A percentile compares a stretch with the other conserved stretches of the same genome.
These are phyloP conservation scores for Diospyros lotus DNA, from an alignment of 148 eudicot genomes.

Conservation along the genomic window DNA sequence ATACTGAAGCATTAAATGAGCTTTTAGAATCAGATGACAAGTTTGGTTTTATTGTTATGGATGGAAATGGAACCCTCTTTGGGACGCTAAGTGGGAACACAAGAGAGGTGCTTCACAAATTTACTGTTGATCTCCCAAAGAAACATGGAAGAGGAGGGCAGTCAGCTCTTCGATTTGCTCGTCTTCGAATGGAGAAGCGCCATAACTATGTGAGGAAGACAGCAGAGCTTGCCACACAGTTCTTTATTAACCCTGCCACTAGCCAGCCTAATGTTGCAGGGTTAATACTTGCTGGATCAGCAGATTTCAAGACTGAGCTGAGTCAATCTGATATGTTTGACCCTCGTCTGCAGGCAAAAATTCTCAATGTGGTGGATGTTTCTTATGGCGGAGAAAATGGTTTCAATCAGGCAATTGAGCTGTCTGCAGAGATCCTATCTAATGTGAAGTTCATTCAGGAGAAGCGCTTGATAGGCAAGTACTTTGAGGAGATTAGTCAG, in stretches of 20 bases:
- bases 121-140: slow-evolving; percentile 27
- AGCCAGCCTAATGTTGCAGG: slow-evolving; percentile 31
- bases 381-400: slow-evolving; percentile 32
- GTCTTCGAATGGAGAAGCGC: slow-evolving; percentile 31
- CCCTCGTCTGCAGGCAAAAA: slow-evolving; percentile 28
- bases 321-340: slow-evolving; percentile 33
- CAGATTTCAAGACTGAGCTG: slow-evolving; percentile 30
- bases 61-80: slow-evolving; percentile 31
- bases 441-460: slow-evolving; percentile 31
- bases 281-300: slow-evolving; percentile 30
- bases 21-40: slow-evolving; percentile 30
- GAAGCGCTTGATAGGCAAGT: slow-evolving; percentile 24
- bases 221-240: slow-evolving; percentile 28
- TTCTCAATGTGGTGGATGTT: slow-evolving; percentile 26
- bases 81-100: slow-evolving; percentile 31
- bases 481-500: slow-evolving; percentile 30
- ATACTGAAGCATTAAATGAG: slow-evolving; percentile 26
- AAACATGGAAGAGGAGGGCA: slow-evolving; percentile 35
- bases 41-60: slow-evolving; percentile 29
- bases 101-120: slow-evolving; percentile 29
- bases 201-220: slow-evolving; percentile 35
- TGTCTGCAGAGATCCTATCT: slow-evolving; percentile 22
- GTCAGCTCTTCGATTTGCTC: slow-evolving; percentile 31
- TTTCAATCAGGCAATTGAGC: slow-evolving; percentile 29
- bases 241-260: slow-evolving; percentile 28